Conservation (phyloP, 768 basidiomycete species). For the Amanita phalloides region DNA sequence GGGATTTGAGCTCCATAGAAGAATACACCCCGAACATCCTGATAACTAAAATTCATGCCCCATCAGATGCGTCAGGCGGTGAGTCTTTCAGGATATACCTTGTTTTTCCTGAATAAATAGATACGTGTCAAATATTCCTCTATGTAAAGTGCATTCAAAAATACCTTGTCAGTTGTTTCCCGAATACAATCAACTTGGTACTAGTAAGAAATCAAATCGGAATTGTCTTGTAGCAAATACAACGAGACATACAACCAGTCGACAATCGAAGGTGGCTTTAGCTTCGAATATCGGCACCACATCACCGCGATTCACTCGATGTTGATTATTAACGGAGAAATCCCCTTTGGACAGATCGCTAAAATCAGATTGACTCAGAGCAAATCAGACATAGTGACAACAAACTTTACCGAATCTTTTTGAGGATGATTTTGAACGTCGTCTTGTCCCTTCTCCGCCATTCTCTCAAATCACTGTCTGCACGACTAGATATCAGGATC, state of each 20-base stretch:
- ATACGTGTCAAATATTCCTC: neutral
- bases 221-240: neutral
- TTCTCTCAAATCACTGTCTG: constrained; percentile 38
- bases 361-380: neutral
- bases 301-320: constrained; percentile 35
- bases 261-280: constrained; percentile 45
- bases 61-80: neutral
- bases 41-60: constrained; percentile 15
- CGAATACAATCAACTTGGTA: constrained; percentile 39
- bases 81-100: constrained; percentile 9
- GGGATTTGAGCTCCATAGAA: constrained; percentile 25
- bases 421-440: constrained; percentile 42
- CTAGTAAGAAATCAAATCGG: constrained; percentile 14
- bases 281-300: constrained; percentile 59
- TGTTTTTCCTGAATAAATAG: constrained; percentile 15
- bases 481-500: constrained; percentile 42
- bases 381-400: neutral
- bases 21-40: constrained; percentile 29
- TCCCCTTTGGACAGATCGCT: constrained; percentile 64
- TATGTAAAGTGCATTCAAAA: neutral
- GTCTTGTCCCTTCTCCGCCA: constrained; percentile 32
- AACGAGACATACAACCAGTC: constrained; percentile 32
- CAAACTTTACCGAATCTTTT: constrained; percentile 51
- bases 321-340: constrained; percentile 62
- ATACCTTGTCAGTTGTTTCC: constrained; percentile 22